Base-by-base conservation (phyloP, 2,329 filamentous ascomycete species). In the Scedosporium boydii region DNA sequence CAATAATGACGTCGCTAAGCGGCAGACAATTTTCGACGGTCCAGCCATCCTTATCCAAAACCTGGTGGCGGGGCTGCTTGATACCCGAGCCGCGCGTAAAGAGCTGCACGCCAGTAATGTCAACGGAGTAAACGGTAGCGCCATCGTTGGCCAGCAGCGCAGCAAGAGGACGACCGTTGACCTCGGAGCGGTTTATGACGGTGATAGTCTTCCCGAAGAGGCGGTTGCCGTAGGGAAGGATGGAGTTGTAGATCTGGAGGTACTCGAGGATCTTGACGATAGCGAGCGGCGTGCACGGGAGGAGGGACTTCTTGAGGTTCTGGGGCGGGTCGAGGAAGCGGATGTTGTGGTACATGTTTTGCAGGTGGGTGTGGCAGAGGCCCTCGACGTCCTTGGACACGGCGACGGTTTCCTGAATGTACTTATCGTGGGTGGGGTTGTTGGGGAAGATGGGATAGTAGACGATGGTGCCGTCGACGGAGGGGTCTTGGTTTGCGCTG, bases 341-440 rank as follows among this genome's bases (percentile, higher is more conserved):
- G 70, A 96, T 86, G 78, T 99, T 99, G 80, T 97, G 90, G 78
- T 98, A 99, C 93, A 99, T 97, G 83, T 99, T 99, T 84, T 93
- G 93, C 71, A 98, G 89, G 78, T 98, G 93, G 72, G 87, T 88
- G 76, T 97, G 93, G 69, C 89, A 91, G 63, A 99, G 85, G 42
- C 95, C 95, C 76, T 99, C 95, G 67, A 99, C 93, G 71, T 99
- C 95, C 77, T 99, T 98, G 74, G 84, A 78, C 53, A 96, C 83
- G 63, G 91, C 87, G 63, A 97, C 92, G 3, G 96, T 91, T 78
- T 97, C 93, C 77, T 98, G 93, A 67, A 99, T 86, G 75, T 98
- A 98, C 74, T 90, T 89, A 76, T 99, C 95, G 75, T 96, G 91
- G 29, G 86, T 83, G 60, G 87, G 88, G 78, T 92, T 89, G 76